phyloP scores from a whole-genome alignment of 1,139 yeast species.

The Chernovozyma sophiae-reginae region DNA sequence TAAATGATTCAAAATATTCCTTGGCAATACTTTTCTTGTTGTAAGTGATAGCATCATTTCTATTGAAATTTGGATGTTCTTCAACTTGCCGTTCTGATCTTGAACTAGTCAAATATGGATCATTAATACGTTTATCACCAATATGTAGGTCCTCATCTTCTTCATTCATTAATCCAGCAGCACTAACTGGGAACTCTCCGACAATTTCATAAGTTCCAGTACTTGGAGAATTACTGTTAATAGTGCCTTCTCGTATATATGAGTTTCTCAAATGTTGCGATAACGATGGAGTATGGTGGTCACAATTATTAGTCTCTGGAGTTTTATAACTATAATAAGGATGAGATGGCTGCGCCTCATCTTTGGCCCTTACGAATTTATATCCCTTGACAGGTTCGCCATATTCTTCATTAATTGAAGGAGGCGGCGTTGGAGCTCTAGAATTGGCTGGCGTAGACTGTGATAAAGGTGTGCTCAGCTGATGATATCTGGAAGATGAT shows the following conservation, averaged over 20 bases:
- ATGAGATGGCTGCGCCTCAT: conserved; percentile 12
- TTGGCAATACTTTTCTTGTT: background rate
- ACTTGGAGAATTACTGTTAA: background rate
- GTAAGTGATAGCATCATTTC: conserved; percentile 2
- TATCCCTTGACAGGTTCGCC: conserved; percentile 31
- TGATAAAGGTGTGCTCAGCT: conserved; percentile 28
- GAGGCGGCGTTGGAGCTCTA: conserved; percentile 27
- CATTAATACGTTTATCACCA: conserved; percentile 40
- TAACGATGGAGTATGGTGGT: conserved; percentile 5
- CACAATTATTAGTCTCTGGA: conserved; percentile 13
- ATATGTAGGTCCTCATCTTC: conserved; percentile 28
- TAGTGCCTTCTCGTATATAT: conserved; percentile 15
- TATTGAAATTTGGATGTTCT: background rate
- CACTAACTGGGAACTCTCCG: conserved; percentile 33
- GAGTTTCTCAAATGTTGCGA: conserved; percentile 13
- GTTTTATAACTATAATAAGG: conserved; percentile 20
- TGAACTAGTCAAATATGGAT: conserved; percentile 27
- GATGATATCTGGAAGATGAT: background rate
- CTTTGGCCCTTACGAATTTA: conserved; percentile 30
- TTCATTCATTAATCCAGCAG: conserved; percentile 39
- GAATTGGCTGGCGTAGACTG: conserved; percentile 35
- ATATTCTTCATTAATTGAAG: conserved; percentile 15
- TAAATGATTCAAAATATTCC: conserved; percentile 8
- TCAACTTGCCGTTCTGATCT: background rate
- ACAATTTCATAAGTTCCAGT: conserved; percentile 24